These are phyloP conservation scores for Ceratorhiza oryzae-sativae DNA, from an alignment of 1,284 basidiomycete species.

Conservation along the genomic window DNA sequence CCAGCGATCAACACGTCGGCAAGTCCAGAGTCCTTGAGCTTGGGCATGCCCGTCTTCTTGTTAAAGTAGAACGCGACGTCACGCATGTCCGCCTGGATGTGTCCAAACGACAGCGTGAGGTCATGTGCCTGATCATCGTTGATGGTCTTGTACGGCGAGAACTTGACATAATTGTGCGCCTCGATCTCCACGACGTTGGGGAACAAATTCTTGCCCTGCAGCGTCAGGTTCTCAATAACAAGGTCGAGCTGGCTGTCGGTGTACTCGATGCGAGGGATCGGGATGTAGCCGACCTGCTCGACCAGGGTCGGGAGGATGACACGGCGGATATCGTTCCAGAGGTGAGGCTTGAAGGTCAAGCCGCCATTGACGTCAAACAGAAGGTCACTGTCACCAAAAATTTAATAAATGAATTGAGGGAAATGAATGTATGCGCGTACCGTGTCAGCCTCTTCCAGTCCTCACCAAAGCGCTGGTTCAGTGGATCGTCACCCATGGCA, in stretches of 20 bases:
- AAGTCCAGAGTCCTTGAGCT: conserved; percentile 86
- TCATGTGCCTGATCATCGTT: conserved; percentile 70
- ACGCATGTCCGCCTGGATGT: conserved; percentile 94
- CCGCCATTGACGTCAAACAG: conserved; percentile 80
- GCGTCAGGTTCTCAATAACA: conserved; percentile 91
- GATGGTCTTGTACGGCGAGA: conserved; percentile 74
- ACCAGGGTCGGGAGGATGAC: conserved; percentile 85
- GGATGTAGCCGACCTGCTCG: conserved; percentile 83
- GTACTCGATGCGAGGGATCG: conserved; percentile 92
- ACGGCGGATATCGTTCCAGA: conserved; percentile 85
- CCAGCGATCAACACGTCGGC: conserved; percentile 92
- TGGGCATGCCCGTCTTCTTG: conserved; percentile 79
- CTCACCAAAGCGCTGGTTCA: conserved; percentile 81
- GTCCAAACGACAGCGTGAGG: conserved; percentile 73
- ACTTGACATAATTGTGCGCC: conserved; percentile 83
- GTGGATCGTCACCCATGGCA: conserved; percentile 83
- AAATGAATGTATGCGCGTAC: neutral
- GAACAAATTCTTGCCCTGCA: conserved; percentile 84
- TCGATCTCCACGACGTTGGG: conserved; percentile 81
- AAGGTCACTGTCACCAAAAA: conserved; percentile 63
- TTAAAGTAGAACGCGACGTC: conserved; percentile 90
- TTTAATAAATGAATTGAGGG: neutral
- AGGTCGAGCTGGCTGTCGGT: conserved; percentile 86
- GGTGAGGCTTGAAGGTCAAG: conserved; percentile 82
- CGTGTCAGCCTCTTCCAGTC: conserved; percentile 81